phyloP scores from a whole-genome alignment of 2,329 filamentous ascomycete species.

The Orbilia ellipsospora region DNA sequence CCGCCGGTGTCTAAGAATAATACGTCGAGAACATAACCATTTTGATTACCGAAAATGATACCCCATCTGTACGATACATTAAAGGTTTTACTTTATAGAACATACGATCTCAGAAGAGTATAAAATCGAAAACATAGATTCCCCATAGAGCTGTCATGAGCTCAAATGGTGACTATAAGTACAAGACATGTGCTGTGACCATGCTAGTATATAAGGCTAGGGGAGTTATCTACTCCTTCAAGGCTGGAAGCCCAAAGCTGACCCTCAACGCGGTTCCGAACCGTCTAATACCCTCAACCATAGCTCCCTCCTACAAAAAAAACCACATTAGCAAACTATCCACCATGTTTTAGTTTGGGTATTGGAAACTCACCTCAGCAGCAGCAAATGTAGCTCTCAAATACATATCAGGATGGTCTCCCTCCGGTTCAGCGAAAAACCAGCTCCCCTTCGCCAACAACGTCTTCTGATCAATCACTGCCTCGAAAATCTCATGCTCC shows the following conservation, averaged over 20 bases:
- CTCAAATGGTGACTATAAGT: constrained; percentile 31
- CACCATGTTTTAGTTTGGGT: not conserved
- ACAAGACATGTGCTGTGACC: constrained; percentile 49
- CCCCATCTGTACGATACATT: constrained; percentile 36
- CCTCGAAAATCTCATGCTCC: constrained; percentile 87
- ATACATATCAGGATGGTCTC: constrained; percentile 74
- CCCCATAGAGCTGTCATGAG: not conserved
- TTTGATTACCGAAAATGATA: constrained; percentile 18
- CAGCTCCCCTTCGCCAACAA: constrained; percentile 86
- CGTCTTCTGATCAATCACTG: constrained; percentile 79
- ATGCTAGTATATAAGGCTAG: constrained; percentile 4
- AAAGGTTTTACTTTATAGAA: constrained; percentile 13
- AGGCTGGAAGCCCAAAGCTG: constrained; percentile 66
- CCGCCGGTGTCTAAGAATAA: constrained; percentile 25
- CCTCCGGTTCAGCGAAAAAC: constrained; percentile 82
- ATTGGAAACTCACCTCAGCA: constrained; percentile 66
- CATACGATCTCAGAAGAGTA: not conserved
- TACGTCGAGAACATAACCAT: not conserved
- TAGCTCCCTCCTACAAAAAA: constrained; percentile 68
- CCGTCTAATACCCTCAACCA: constrained; percentile 77
- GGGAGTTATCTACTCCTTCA: constrained; percentile 18
- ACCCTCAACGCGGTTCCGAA: constrained; percentile 79
- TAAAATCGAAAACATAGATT: not conserved
- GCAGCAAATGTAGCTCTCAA: constrained; percentile 92
- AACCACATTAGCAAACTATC: constrained; percentile 15